A percentile compares a stretch with the other conserved stretches of the same genome.
These are phyloP conservation scores for Chlorella sp. DNA, from an alignment of 139 green algal genomes.

Conservation along the genomic window DNA sequence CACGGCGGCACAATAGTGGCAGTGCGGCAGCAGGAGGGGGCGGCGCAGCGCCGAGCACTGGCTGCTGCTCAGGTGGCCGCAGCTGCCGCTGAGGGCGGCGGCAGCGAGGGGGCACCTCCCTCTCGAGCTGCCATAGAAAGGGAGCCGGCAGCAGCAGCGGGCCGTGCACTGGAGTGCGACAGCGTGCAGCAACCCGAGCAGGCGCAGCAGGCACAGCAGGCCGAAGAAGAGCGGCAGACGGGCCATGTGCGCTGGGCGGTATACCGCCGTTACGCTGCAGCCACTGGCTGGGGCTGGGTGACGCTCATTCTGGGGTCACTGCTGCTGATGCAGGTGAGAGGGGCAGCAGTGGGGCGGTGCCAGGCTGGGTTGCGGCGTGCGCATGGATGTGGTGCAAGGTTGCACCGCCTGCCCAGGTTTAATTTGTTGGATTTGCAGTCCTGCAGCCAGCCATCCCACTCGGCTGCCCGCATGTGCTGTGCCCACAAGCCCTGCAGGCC, in stretches of 20 bases:
- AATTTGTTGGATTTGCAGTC: too few species aligned
- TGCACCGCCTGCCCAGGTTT: too few species aligned
- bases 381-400: too few species aligned
- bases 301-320: constrained; percentile 63
- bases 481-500: constrained; percentile 52
- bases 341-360: too few species aligned
- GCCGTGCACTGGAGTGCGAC: neutral
- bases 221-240: constrained; percentile 51
- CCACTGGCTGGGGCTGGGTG: constrained; percentile 56
- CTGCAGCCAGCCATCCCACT: too few species aligned
- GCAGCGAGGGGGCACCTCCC: neutral
- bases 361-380: too few species aligned
- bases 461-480: too few species aligned
- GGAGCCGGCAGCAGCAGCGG: neutral
- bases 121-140: neutral
- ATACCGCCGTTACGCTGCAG: constrained; percentile 62
- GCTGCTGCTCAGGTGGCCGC: neutral
- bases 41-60: neutral
- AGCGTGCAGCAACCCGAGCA: neutral
- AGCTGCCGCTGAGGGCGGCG: constrained; percentile 8
- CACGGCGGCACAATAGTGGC: constrained; percentile 1
- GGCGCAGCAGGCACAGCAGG: constrained; percentile 11
- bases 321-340: constrained; percentile 74
- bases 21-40: neutral
- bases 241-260: constrained; percentile 64